Base-by-base conservation (phyloP, 1,139 yeast genomes). In the Nematodospora anomalae region DNA sequence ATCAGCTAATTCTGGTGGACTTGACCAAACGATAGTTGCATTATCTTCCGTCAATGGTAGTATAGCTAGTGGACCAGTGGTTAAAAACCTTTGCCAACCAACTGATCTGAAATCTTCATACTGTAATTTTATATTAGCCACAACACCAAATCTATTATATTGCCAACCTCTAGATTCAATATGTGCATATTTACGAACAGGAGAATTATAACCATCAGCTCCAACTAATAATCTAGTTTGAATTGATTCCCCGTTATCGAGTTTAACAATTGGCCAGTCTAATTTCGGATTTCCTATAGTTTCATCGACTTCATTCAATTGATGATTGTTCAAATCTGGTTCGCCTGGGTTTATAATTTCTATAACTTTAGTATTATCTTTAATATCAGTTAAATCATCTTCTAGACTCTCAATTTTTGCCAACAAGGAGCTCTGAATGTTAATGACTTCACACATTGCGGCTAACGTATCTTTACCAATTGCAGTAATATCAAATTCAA, bases 161-260 rank as follows among this genome's bases (percentile, higher is more conserved):
- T 76, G 78, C 98, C 98, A 94, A 6, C 98, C 98, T 33, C 96
- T 73, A 5, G 95, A 79, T 53, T 81, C 81, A 39, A 94, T 88
- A 2, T 78, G 80, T 0, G 97, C 84, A 55, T 76, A 90, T 45
- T 76, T 71, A 31, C 97, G 74, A 3, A 86, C 98, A 0, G 97
- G 97, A 0, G 97, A 89, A 59, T 90, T 88, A 57, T 81, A 88
- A 0, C 99, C 99, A 58, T 92, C 98, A 14, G 97, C 96, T 7
- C 99, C 99, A 10, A 90, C 79, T 25, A 92, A 68, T 16, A 92
- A 67, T 42, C 97, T 69, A 0, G 97, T 76, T 50, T 77, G 77
- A 33, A 83, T 65, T 11, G 56, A 49, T 11, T 75, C 74, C 1
- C 96, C 97, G 43, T 78, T 75, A 15, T 79, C 78, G 14, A 92